These are phyloP conservation scores for Saussurea involucrata DNA, from an alignment of 129 eudicot species.

Conservation along the genomic window DNA sequence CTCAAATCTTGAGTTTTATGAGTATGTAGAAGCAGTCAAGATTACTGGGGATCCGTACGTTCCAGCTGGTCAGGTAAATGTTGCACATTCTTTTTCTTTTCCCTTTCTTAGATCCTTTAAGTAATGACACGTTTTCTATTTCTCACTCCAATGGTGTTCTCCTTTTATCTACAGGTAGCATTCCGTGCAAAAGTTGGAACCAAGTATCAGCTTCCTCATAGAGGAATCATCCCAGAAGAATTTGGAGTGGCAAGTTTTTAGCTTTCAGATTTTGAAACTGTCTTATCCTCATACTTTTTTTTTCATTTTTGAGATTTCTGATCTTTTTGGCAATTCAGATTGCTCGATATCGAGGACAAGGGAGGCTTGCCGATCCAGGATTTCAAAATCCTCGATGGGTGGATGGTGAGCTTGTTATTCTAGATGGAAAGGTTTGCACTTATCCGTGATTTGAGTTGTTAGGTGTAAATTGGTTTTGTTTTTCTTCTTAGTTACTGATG, in stretches of 20 bases:
- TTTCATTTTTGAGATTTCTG: not conserved
- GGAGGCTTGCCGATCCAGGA: slow-evolving; percentile 92
- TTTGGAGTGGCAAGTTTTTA: slow-evolving; percentile 83
- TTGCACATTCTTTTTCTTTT: not conserved
- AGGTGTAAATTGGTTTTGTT: not conserved
- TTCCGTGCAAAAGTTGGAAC: slow-evolving; percentile 99
- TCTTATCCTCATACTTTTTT: not conserved
- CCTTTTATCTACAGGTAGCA: slow-evolving; percentile 60
- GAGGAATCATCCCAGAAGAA: slow-evolving; percentile 96
- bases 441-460: not conserved
- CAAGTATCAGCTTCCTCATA: slow-evolving; percentile 86
- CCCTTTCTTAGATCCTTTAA: no score
- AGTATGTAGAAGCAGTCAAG: slow-evolving; percentile 94
- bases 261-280: not conserved
- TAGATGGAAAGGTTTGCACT: slow-evolving; percentile 84
- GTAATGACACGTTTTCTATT: not conserved
- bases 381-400: slow-evolving; percentile 91
- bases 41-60: slow-evolving; percentile 86
- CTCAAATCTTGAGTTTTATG: slow-evolving; percentile 71
- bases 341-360: slow-evolving; percentile 97
- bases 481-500: not conserved
- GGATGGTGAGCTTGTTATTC: slow-evolving; percentile 92
- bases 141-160: not conserved
- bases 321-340: slow-evolving; percentile 46
- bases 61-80: slow-evolving; percentile 91